A percentile compares a stretch with the other conserved stretches of the same genome.
These are phyloP conservation scores for Acrodontium crateriforme DNA, from an alignment of 2,329 filamentous ascomycete species.

Conservation along the genomic window DNA sequence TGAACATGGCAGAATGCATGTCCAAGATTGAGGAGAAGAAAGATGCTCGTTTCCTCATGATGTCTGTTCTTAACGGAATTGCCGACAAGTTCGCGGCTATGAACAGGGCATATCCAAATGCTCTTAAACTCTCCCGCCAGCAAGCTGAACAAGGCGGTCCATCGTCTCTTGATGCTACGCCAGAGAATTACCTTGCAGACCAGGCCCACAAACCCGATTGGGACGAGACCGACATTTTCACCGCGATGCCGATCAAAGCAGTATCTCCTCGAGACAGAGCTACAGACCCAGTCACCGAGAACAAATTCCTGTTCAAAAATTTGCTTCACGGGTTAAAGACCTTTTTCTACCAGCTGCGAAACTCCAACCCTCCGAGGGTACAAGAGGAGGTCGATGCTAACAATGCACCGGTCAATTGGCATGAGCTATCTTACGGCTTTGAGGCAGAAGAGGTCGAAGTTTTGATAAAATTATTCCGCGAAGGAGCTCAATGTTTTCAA, in stretches of 20 bases:
- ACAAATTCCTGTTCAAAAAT: conserved; percentile 96
- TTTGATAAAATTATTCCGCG: conserved; percentile 91
- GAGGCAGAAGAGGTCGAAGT: conserved; percentile 94
- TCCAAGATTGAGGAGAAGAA: conserved; percentile 85
- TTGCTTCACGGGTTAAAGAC: conserved; percentile 91
- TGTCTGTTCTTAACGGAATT: conserved; percentile 96
- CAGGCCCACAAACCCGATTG: conserved; percentile 73
- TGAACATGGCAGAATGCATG: conserved; percentile 98
- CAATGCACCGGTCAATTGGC: conserved; percentile 70
- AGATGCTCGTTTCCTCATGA: conserved; percentile 86
- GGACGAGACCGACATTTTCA: conserved; percentile 96
- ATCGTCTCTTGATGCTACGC: conserved; percentile 45
- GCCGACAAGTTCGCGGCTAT: conserved; percentile 96
- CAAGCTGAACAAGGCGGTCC: conserved; percentile 32
- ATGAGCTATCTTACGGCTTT: conserved; percentile 90
- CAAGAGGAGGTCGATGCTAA: conserved; percentile 37
- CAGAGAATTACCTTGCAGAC: conserved; percentile 73
- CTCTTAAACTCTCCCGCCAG: conserved; percentile 76
- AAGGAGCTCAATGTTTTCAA: conserved; percentile 89
- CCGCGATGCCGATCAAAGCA: conserved; percentile 86
- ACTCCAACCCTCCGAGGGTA: conserved; percentile 57
- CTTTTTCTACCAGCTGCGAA: conserved; percentile 86
- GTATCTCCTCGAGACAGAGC: conserved; percentile 80
- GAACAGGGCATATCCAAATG: conserved; percentile 92
- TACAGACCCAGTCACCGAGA: conserved; percentile 83